Conservation (phyloP, 192 early-diverging fungal genomes). For the Coemansia sp. region DNA sequence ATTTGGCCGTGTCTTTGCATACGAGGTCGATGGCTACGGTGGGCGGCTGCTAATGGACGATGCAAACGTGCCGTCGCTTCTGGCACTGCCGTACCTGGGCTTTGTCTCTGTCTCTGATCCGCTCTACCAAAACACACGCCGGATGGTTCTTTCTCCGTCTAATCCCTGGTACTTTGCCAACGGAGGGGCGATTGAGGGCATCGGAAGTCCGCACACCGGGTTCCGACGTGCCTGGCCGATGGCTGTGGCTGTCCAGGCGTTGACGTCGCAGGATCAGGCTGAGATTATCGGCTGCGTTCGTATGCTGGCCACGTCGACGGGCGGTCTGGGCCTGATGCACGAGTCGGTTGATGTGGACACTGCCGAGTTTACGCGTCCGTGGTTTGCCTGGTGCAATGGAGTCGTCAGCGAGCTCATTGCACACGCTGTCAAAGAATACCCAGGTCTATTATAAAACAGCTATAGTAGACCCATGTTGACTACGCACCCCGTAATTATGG, state of each 20-base stretch:
- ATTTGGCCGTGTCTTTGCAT: conserved; percentile 57
- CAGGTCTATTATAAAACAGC: not conserved
- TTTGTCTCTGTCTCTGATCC: conserved; percentile 47
- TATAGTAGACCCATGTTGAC: conserved; percentile 6
- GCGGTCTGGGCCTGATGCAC: conserved; percentile 57
- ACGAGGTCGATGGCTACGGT: conserved; percentile 65
- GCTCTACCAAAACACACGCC: conserved; percentile 57
- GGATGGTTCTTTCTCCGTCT: conserved; percentile 46
- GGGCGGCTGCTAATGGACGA: conserved; percentile 63
- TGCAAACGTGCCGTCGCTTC: conserved; percentile 60
- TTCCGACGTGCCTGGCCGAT: conserved; percentile 60
- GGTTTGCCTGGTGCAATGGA: conserved; percentile 67
- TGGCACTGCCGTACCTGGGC: conserved; percentile 58
- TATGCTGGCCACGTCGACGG: conserved; percentile 43
- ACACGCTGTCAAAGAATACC: not conserved
- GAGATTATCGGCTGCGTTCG: conserved; percentile 47
- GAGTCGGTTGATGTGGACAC: conserved; percentile 53
- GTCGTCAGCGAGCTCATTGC: conserved; percentile 49
- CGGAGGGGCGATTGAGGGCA: conserved; percentile 21
- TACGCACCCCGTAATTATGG: conserved; percentile 11
- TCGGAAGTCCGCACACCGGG: conserved; percentile 60
- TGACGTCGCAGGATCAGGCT: conserved; percentile 35
- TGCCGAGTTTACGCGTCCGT: conserved; percentile 40
- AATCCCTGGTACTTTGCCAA: conserved; percentile 63
- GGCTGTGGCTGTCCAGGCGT: conserved; percentile 51